phyloP scores from a whole-genome alignment of 83 land plant species.

The Picea abies region DNA sequence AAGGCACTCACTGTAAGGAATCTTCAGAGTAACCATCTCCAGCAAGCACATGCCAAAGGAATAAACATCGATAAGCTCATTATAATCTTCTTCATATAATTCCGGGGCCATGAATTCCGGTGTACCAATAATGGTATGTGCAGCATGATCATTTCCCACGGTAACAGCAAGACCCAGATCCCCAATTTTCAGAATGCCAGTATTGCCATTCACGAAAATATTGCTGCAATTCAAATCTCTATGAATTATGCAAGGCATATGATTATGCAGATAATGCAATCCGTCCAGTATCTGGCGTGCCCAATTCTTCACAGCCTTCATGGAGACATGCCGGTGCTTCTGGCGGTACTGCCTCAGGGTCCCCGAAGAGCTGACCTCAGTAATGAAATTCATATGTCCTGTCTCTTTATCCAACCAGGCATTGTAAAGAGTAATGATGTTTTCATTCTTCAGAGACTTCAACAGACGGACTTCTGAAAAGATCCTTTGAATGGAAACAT shows the following conservation, averaged over 20 bases:
- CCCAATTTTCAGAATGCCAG: too few species aligned
- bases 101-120: constrained; percentile 97
- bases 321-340: too few species aligned
- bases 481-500: constrained; percentile 45
- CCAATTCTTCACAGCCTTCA: too few species aligned
- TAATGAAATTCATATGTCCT: constrained; percentile 69
- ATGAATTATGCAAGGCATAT: constrained; percentile 51
- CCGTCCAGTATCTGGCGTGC: constrained; percentile 71
- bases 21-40: too few species aligned
- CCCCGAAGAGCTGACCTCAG: constrained; percentile 84
- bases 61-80: constrained; percentile 82
- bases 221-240: too few species aligned
- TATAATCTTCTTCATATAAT: constrained; percentile 84
- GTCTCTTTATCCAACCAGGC: too few species aligned
- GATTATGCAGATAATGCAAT: constrained; percentile 69
- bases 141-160: too few species aligned
- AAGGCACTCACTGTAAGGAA: too few species aligned
- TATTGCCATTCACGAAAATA: too few species aligned
- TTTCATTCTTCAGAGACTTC: constrained; percentile 43
- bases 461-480: constrained; percentile 74
- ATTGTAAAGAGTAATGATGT: constrained; percentile 56
- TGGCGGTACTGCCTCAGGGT: constrained; percentile 60
- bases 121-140: constrained; percentile 67
- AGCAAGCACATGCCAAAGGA: constrained; percentile 17
- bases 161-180: too few species aligned